A percentile compares a stretch with the other conserved stretches of the same genome.
These are phyloP conservation scores for Uncinocarpus reesii DNA, from an alignment of 2,329 filamentous ascomycete genomes.

Conservation along the genomic window DNA sequence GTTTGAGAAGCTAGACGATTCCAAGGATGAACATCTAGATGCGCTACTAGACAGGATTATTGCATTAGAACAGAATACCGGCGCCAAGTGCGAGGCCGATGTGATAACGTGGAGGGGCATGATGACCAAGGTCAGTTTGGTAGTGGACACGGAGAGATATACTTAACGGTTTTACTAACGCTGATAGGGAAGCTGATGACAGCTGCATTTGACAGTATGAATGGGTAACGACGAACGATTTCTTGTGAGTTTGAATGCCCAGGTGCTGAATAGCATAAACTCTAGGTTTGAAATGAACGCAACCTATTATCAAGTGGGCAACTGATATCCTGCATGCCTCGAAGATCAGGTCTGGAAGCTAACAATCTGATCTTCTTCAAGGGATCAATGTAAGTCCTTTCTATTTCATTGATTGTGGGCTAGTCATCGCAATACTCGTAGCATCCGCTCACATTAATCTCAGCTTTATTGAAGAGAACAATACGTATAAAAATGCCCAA, in stretches of 20 bases:
- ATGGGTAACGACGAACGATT: conserved; percentile 49
- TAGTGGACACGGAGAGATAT: not conserved
- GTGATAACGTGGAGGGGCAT: conserved; percentile 92
- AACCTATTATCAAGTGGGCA: conserved; percentile 67
- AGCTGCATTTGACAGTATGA: conserved; percentile 67
- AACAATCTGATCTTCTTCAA: conserved; percentile 25
- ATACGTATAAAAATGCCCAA: conserved; percentile 57
- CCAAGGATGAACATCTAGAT: conserved; percentile 76
- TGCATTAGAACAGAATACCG: conserved; percentile 58
- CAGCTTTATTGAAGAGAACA: conserved; percentile 89
- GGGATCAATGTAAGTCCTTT: conserved; percentile 44
- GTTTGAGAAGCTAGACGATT: conserved; percentile 75
- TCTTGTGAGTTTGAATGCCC: conserved; percentile 8
- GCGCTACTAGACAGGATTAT: conserved; percentile 67
- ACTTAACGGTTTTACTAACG: not conserved
- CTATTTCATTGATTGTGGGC: conserved; percentile 13
- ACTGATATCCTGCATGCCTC: not conserved
- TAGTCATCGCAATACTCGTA: not conserved
- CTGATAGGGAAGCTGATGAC: conserved; percentile 61
- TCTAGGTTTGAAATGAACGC: conserved; percentile 92
- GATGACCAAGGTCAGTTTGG: conserved; percentile 73
- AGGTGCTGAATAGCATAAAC: not conserved
- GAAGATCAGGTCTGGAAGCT: conserved; percentile 3
- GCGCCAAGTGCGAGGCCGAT: conserved; percentile 60
- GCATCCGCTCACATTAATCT: not conserved